Conservation (phyloP, 129 eudicot genomes). For the Chrysanthemum makinoi region DNA sequence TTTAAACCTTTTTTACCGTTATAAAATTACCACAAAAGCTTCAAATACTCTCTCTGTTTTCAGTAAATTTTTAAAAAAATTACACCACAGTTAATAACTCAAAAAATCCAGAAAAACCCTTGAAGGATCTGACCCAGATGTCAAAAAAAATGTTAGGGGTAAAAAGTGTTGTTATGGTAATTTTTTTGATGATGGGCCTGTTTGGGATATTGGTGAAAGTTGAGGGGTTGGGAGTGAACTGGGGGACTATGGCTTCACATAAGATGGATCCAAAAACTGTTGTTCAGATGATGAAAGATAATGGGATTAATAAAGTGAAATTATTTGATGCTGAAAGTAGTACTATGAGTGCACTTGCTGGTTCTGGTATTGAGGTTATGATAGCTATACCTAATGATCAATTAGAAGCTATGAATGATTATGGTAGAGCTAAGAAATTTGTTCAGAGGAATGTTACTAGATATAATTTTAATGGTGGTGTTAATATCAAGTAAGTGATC, state of each 20-base stretch:
- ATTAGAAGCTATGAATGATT: constrained; percentile 59
- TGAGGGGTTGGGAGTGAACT: constrained; percentile 83
- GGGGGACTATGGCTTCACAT: constrained; percentile 93
- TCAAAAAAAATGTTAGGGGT: constrained; percentile 19
- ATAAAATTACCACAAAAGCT: too few species aligned
- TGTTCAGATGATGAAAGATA: constrained; percentile 77
- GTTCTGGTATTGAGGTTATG: constrained; percentile 80
- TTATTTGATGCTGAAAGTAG: constrained; percentile 74
- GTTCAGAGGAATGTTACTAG: constrained; percentile 68
- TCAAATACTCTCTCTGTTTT: too few species aligned
- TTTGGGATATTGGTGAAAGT: constrained; percentile 3
- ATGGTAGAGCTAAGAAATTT: constrained; percentile 67
- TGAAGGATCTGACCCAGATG: background rate
- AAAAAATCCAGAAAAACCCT: background rate
- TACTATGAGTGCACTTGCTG: constrained; percentile 81
- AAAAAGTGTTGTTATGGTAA: constrained; percentile 9
- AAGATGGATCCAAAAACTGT: constrained; percentile 69
- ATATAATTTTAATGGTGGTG: constrained; percentile 78
- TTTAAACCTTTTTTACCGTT: too few species aligned
- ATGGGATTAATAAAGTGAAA: constrained; percentile 77
- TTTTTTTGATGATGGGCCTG: constrained; percentile 16
- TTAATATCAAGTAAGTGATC: constrained; percentile 65
- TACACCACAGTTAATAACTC: background rate
- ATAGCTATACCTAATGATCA: constrained; percentile 92
- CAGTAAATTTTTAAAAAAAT: background rate